These are phyloP conservation scores for Trichoderma endophyticum DNA, from an alignment of 2,329 filamentous ascomycete genomes.

Conservation along the genomic window DNA sequence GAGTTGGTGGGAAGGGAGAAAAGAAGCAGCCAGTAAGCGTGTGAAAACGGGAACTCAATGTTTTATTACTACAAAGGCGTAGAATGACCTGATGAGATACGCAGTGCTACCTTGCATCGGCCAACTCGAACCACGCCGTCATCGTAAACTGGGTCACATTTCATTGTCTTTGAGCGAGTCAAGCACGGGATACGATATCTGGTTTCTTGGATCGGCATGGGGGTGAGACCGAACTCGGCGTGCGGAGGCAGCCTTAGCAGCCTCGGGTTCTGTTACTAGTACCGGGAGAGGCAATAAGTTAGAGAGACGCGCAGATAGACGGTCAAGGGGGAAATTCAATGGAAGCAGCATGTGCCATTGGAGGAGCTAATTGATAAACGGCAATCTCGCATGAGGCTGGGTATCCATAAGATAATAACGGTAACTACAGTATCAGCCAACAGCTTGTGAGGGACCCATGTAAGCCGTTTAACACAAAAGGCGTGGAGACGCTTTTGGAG, in stretches of 20 bases:
- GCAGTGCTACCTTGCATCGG: not conserved
- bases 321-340: not conserved
- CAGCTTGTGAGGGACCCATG: not conserved
- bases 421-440: not conserved
- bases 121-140: not conserved
- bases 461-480: not conserved
- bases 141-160: not conserved
- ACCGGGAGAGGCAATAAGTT: not conserved
- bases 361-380: slow-evolving; percentile 1
- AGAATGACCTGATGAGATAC: not conserved
- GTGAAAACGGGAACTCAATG: not conserved
- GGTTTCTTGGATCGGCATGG: not conserved
- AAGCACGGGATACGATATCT: not conserved
- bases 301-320: slow-evolving; percentile 1
- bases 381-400: not conserved
- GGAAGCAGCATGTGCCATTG: not conserved
- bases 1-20: not conserved
- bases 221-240: slow-evolving; percentile 7
- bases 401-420: not conserved
- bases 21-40: not conserved
- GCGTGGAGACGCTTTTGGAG: not conserved
- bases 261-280: not conserved
- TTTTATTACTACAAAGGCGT: not conserved
- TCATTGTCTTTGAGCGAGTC: not conserved
- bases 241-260: not conserved